Percentiles rank a stretch among this genome's conserved stretches.
Evolutionary conservation across 75 land plant species (phyloP).

Genomic region (Selaginella moellendorffii): DNA sequence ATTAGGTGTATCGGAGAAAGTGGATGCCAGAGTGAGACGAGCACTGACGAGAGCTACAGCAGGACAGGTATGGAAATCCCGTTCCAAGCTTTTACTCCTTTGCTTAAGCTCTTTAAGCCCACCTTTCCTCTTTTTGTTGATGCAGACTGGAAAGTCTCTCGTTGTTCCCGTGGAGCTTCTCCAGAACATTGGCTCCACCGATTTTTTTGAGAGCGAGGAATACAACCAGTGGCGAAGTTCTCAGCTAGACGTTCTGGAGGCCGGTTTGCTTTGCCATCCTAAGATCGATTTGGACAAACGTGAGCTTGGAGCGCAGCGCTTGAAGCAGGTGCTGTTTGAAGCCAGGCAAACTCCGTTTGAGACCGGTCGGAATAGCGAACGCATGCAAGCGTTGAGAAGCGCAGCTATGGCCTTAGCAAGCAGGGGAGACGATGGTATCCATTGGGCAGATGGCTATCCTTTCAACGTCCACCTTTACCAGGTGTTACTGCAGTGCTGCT

Average conservation of each 20-base stretch:
- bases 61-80: constrained; percentile 76
- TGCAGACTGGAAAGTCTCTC: constrained; percentile 34
- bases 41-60: constrained; percentile 66
- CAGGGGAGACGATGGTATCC: constrained; percentile 34
- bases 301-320: constrained; percentile 31
- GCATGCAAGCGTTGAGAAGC: constrained; percentile 68
- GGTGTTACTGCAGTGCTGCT: constrained; percentile 56
- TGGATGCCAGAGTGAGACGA: constrained; percentile 53
- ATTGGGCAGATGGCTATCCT: constrained; percentile 98
- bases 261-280: constrained; percentile 76
- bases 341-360: constrained; percentile 46
- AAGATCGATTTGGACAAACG: constrained; percentile 33
- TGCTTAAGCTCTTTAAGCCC: too few species aligned
- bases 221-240: constrained; percentile 59
- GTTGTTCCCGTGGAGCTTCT: constrained; percentile 79
- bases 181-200: constrained; percentile 69
- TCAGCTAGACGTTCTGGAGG: constrained; percentile 60
- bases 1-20: constrained; percentile 63
- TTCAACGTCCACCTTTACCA: constrained; percentile 68
- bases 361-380: constrained; percentile 72
- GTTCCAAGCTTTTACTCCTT: too few species aligned
- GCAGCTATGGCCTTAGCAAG: constrained; percentile 36
- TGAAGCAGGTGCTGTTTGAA: constrained; percentile 43
- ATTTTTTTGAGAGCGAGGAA: constrained; percentile 57
- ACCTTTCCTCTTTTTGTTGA: background rate